phyloP scores from a whole-genome alignment of 23 red algal species.

The Cyanidium caldarium region DNA sequence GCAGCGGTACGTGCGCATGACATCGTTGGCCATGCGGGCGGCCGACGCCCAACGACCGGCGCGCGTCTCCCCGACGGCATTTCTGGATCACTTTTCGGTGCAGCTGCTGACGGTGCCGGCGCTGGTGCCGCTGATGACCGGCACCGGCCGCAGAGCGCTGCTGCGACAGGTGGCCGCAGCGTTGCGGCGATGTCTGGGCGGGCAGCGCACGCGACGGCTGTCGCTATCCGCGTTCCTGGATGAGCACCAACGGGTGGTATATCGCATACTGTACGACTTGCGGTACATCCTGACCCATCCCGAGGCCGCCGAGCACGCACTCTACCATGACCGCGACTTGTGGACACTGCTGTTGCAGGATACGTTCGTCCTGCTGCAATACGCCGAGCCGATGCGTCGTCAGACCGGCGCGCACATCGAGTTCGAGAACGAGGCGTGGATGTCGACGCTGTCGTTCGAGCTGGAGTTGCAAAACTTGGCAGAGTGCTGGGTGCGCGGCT shows the following conservation, averaged over 20 bases:
- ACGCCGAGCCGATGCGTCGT: slow-evolving; percentile 27
- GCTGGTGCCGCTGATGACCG: slow-evolving; percentile 68
- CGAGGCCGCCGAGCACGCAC: slow-evolving; percentile 28
- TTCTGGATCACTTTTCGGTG: slow-evolving; percentile 45
- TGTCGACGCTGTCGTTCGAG: slow-evolving; percentile 24
- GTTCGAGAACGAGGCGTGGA: slow-evolving; percentile 16
- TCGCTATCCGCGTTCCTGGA: neutral
- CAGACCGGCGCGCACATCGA: slow-evolving; percentile 24
- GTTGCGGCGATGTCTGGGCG: too few species aligned
- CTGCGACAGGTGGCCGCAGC: too few species aligned
- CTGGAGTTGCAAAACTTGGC: slow-evolving; percentile 29
- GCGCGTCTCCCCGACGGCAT: neutral
- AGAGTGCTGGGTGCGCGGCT: too few species aligned
- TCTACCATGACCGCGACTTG: slow-evolving; percentile 18
- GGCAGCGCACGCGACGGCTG: neutral
- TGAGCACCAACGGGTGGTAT: neutral
- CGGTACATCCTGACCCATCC: slow-evolving; percentile 51
- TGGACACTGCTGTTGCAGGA: slow-evolving; percentile 34
- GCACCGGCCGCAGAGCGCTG: too few species aligned
- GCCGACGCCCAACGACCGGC: neutral
- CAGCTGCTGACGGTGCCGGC: slow-evolving; percentile 86
- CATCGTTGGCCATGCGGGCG: neutral
- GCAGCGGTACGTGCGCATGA: too few species aligned
- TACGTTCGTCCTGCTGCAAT: slow-evolving; percentile 29
- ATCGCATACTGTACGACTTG: slow-evolving; percentile 41